These are phyloP conservation scores for Lentinula novae-zelandiae DNA, from an alignment of 1,284 basidiomycete species.

Conservation along the genomic window DNA sequence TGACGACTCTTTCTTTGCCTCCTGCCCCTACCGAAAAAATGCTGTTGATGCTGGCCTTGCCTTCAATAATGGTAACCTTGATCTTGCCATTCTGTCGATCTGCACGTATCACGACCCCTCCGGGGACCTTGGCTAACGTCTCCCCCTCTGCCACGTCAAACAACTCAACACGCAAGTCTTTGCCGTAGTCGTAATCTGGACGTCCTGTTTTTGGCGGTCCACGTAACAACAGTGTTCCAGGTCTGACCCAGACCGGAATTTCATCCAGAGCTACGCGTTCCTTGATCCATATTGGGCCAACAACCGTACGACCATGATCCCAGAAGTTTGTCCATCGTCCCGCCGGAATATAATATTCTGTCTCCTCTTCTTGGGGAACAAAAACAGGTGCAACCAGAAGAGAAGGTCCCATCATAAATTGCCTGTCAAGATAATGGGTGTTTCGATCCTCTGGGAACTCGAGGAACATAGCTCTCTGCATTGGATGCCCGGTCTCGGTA, in stretches of 20 bases:
- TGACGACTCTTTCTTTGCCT: not conserved
- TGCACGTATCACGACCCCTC: conserved; percentile 35
- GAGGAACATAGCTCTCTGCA: conserved; percentile 72
- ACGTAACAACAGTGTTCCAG: conserved; percentile 51
- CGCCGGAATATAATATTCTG: conserved; percentile 66
- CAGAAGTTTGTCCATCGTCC: conserved; percentile 70
- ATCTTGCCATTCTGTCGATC: conserved; percentile 26
- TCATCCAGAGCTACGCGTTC: conserved; percentile 54
- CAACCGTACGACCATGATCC: conserved; percentile 41
- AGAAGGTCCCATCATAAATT: conserved; percentile 67
- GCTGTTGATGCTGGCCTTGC: conserved; percentile 11
- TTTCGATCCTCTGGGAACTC: conserved; percentile 69
- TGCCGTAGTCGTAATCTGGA: conserved; percentile 64
- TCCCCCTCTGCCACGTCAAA: conserved; percentile 50
- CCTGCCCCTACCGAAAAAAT: not conserved
- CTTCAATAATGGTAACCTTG: conserved; percentile 25
- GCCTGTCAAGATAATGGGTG: conserved; percentile 61
- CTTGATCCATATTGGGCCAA: conserved; percentile 54
- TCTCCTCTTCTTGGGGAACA: conserved; percentile 50
- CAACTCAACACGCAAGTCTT: conserved; percentile 46
- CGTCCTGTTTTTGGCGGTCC: conserved; percentile 51
- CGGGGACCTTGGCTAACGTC: conserved; percentile 30
- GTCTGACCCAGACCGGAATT: conserved; percentile 64
- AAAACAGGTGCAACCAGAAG: conserved; percentile 76
- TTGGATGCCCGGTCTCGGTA: conserved; percentile 53